Percentiles rank a stretch among this genome's conserved stretches.
Conservation (phyloP, 305 asterid species). For the Solanum hybrid region DNA sequence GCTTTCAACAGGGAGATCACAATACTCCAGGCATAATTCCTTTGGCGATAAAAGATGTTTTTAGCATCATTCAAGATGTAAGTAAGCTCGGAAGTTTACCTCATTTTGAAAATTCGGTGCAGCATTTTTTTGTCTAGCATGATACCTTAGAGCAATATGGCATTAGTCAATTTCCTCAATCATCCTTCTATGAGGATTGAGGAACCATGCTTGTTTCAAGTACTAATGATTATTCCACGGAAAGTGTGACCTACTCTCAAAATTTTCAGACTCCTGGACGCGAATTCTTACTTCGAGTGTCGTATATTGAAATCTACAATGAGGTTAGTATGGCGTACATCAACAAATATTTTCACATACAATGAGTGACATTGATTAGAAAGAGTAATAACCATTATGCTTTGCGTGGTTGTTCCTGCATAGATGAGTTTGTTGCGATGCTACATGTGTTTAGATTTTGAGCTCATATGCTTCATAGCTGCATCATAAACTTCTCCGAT, state of each 20-base stretch:
- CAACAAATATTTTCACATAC: background rate
- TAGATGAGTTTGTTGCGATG: background rate
- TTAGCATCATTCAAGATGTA: constrained; percentile 98
- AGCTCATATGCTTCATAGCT: background rate
- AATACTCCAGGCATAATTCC: constrained; percentile 90
- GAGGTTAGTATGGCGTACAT: constrained; percentile 53
- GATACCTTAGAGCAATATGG: background rate
- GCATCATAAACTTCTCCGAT: background rate
- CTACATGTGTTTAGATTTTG: background rate
- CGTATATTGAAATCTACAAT: constrained; percentile 94
- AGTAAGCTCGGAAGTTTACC: constrained; percentile 17
- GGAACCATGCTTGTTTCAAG: background rate
- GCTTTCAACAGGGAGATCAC: constrained; percentile 77
- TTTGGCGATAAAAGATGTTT: constrained; percentile 95
- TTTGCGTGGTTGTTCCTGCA: background rate
- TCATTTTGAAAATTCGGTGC: constrained; percentile 1
- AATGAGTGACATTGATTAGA: background rate
- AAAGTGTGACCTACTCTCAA: background rate
- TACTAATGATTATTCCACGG: background rate
- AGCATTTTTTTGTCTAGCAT: background rate
- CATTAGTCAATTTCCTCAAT: background rate
- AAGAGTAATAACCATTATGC: background rate
- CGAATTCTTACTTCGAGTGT: constrained; percentile 93
- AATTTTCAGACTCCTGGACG: constrained; percentile 92
- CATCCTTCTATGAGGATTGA: background rate